Base-by-base conservation (phyloP, 257 asterid genomes). In the Nicotiana benthamiana region DNA sequence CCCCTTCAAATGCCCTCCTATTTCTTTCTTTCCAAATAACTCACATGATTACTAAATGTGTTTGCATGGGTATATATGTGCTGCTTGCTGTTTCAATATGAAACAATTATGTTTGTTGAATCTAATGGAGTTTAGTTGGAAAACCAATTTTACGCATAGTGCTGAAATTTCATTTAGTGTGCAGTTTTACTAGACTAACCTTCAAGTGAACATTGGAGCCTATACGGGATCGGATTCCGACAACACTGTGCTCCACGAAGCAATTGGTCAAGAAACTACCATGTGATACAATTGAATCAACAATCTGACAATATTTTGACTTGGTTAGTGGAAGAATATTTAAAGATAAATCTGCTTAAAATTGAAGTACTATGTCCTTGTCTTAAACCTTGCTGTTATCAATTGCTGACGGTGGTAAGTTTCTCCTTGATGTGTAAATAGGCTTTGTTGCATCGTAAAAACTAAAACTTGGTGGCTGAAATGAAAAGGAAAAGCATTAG, bases 401-500 rank as follows among this genome's bases (percentile, higher is more conserved):
- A 1, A 95, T 91, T 82, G 90, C 88, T 70, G 98, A 95, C 78
- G 99, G 99, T 66, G 99, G 98, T 86, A 95, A 89, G 89, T 95
- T 92, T 89, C 99, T 92, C 86, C 97, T 86, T 75, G 98, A 92
- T 80, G 99, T 95, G 86, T 91, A 95, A 83, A 93, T 95, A 67
- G 99, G 98, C 88, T 93, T 93, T 84, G 89, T 28, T 46, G 98
- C 99, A 85, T 95, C 97, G 32, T 93, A 95, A 89, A 95, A 95
- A 87, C 99, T 95, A 86, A 93, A 95, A 79, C 91, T 88, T 83
- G 99, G 94, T 77, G 99, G 99, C 99, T 92, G 88, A 86, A 82
- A 85, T 80, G 54, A 53, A 70, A 79, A 80, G 82, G 28, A 34
- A 80, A 62, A 40, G n/a, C n/a, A 12, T 26, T 56, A 54, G 77